Evolutionary conservation across 352 stramenopile species (phyloP).

Genomic region (Phytophthora sojae): DNA sequence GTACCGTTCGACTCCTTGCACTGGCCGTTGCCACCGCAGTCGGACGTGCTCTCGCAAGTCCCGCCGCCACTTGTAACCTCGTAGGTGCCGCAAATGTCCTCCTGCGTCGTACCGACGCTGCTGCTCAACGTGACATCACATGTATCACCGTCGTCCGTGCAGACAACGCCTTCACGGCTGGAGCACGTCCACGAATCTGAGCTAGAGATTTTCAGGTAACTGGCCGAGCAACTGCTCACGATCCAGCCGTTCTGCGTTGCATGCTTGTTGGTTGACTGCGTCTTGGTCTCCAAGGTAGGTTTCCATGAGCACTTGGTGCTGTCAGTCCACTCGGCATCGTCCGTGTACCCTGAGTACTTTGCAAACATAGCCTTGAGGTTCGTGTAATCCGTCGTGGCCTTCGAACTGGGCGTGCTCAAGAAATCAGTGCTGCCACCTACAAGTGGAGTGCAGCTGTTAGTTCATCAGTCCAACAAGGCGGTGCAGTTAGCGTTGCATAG

Average conservation of each 20-base stretch:
- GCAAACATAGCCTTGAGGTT: conserved; percentile 79
- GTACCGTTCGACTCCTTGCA: conserved; percentile 69
- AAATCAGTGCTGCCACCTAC: conserved; percentile 73
- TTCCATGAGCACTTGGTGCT: conserved; percentile 73
- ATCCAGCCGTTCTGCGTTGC: conserved; percentile 74
- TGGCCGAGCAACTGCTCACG: conserved; percentile 59
- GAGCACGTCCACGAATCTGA: conserved; percentile 79
- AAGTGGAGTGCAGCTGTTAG: conserved; percentile 19
- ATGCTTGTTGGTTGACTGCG: conserved; percentile 61
- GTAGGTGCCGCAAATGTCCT: conserved; percentile 80
- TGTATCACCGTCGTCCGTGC: conserved; percentile 61
- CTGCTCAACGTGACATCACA: conserved; percentile 72
- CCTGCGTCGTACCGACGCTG: conserved; percentile 70
- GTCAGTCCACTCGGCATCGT: conserved; percentile 63
- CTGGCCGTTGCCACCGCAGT: conserved; percentile 82
- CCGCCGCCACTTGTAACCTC: conserved; percentile 68
- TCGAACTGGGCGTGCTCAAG: conserved; percentile 65
- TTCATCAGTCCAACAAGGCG: conserved; percentile 1
- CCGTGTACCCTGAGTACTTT: conserved; percentile 65
- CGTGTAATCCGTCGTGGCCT: conserved; percentile 66
- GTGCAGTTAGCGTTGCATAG: not conserved
- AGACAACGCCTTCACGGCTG: conserved; percentile 77
- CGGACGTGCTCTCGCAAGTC: conserved; percentile 66
- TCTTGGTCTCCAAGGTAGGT: conserved; percentile 61
- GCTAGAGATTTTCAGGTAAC: conserved; percentile 59